A percentile compares a stretch with the other conserved stretches of the same genome.
These are phyloP conservation scores for Cryptococcus floricola DNA, from an alignment of 1,284 basidiomycete genomes.

Conservation along the genomic window DNA sequence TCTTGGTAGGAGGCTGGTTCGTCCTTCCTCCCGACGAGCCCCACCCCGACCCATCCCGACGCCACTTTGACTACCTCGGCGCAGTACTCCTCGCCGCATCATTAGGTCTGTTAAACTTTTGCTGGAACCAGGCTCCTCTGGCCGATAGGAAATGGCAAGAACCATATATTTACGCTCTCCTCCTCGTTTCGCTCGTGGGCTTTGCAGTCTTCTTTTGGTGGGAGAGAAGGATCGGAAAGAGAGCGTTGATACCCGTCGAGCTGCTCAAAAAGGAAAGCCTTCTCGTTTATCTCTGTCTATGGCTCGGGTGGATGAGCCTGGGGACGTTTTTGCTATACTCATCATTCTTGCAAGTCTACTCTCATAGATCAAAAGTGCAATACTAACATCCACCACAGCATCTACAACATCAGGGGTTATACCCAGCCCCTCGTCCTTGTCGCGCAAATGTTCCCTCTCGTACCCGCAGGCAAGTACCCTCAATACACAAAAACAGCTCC, in stretches of 20 bases:
- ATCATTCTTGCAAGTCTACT: slow-evolving; percentile 16
- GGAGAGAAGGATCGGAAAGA: slow-evolving; percentile 18
- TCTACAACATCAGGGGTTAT: slow-evolving; percentile 22
- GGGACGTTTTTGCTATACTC: slow-evolving; percentile 27
- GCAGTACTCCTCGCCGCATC: slow-evolving; percentile 18
- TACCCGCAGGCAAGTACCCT: slow-evolving; percentile 2
- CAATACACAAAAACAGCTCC: neutral
- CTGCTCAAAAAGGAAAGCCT: slow-evolving; percentile 19
- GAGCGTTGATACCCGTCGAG: slow-evolving; percentile 26
- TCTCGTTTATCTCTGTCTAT: slow-evolving; percentile 26
- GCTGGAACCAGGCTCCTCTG: slow-evolving; percentile 32
- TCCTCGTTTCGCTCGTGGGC: slow-evolving; percentile 22
- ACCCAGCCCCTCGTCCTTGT: slow-evolving; percentile 18
- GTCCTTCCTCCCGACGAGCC: slow-evolving; percentile 21
- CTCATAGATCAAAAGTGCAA: neutral
- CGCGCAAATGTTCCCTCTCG: slow-evolving; percentile 22
- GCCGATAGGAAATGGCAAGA: slow-evolving; percentile 13
- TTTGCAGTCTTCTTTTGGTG: slow-evolving; percentile 24
- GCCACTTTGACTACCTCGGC: slow-evolving; percentile 23
- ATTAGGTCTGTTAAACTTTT: slow-evolving; percentile 33
- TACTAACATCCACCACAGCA: slow-evolving; percentile 1
- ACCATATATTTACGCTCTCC: slow-evolving; percentile 25
- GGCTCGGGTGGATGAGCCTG: slow-evolving; percentile 35
- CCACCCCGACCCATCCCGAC: neutral
- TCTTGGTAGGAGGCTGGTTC: slow-evolving; percentile 12